Percentiles rank a stretch among this genome's conserved stretches.
Evolutionary conservation across 257 asterid genomes (phyloP).

Genomic region (Coffea canephora): DNA sequence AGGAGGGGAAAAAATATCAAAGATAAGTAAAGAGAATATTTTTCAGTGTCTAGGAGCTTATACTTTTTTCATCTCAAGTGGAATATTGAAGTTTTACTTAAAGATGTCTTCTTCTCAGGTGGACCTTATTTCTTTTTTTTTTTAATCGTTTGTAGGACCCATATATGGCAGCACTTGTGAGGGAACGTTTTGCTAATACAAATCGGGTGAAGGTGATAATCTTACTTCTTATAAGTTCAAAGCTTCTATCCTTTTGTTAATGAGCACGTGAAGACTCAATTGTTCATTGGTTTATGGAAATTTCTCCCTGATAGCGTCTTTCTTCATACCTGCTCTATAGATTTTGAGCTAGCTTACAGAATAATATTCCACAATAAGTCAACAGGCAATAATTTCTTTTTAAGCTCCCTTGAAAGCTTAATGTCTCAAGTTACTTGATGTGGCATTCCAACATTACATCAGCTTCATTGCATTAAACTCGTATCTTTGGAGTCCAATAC

Average conservation of each 20-base stretch:
- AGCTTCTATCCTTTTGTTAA: background rate
- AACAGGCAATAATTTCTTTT: background rate
- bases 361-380: background rate
- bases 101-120: background rate
- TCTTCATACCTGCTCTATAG: background rate
- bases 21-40: background rate
- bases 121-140: background rate
- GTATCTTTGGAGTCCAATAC: too few relatives aligned
- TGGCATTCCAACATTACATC: too few relatives aligned
- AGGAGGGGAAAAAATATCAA: background rate
- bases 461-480: too few relatives aligned
- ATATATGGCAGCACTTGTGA: constrained; percentile 76
- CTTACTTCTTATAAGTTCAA: background rate
- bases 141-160: constrained; percentile 60
- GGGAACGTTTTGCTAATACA: constrained; percentile 64
- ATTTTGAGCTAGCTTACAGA: background rate
- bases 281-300: too few relatives aligned
- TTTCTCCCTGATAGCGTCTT: too few relatives aligned
- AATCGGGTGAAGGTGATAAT: constrained; percentile 61
- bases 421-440: too few relatives aligned
- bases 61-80: background rate
- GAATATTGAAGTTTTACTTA: too few relatives aligned
- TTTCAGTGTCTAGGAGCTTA: too few relatives aligned
- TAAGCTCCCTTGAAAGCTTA: background rate
- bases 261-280: too few relatives aligned